phyloP scores from a whole-genome alignment of 2,329 filamentous ascomycete species.

The Penicillium rolfsii region DNA sequence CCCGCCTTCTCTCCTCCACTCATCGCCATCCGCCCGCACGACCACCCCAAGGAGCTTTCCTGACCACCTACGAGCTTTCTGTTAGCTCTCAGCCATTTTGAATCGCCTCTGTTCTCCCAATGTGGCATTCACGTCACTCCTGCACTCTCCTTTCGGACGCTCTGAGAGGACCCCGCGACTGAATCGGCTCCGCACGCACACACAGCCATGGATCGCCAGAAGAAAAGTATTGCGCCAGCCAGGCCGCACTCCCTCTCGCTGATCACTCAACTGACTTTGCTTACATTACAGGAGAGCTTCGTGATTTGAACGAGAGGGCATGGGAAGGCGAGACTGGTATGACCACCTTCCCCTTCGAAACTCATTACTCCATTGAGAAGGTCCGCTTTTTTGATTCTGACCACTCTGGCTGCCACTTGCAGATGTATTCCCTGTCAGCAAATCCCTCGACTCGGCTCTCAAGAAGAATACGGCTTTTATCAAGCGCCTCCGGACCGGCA shows the following conservation, averaged over 20 bases:
- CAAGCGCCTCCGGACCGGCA: slow-evolving; percentile 87
- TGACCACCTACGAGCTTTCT: slow-evolving; percentile 9
- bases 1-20: slow-evolving; percentile 17
- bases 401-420: slow-evolving; percentile 27
- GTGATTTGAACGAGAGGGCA: slow-evolving; percentile 80
- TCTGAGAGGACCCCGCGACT: slow-evolving; percentile 42
- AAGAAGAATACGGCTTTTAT: slow-evolving; percentile 99
- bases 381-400: slow-evolving; percentile 13
- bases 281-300: slow-evolving; percentile 72
- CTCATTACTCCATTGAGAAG: not conserved
- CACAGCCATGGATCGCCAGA: slow-evolving; percentile 52
- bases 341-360: slow-evolving; percentile 23
- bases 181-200: slow-evolving; percentile 28
- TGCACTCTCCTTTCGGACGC: slow-evolving; percentile 41
- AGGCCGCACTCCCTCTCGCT: slow-evolving; percentile 1
- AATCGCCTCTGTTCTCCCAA: slow-evolving; percentile 30
- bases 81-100: slow-evolving; percentile 4
- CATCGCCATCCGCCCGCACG: slow-evolving; percentile 6
- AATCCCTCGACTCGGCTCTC: slow-evolving; percentile 86
- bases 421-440: slow-evolving; percentile 79
- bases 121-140: slow-evolving; percentile 45
- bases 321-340: slow-evolving; percentile 89
- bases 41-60: slow-evolving; percentile 1
- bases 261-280: slow-evolving; percentile 4
- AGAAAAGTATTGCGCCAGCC: slow-evolving; percentile 49